Evolutionary conservation across 345 rosid species (phyloP), one percentile per base, ranked within the genome.

Genomic region (Sonneratia caseolaris): DNA sequence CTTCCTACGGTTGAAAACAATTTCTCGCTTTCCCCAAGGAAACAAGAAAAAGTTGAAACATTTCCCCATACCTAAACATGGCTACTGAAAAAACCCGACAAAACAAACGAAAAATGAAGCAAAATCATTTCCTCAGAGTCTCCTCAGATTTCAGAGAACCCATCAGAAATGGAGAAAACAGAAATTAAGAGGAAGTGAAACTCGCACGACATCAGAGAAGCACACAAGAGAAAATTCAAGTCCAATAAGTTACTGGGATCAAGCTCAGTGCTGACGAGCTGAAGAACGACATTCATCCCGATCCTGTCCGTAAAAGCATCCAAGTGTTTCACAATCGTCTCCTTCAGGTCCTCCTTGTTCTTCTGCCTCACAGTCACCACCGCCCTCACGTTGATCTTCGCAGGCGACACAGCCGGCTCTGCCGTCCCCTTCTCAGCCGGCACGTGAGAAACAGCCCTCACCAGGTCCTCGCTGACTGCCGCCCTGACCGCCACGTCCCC

Each of bases 281-380:
- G 87, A 84, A 95, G 82, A 19, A 86, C 90, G 35, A 95, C 91
- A 72, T 89, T 95, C 80, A 90, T 78, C 27, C 99, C 97, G 70
- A 95, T 81, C 77, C 76, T 85, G 55, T 95, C 99, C 35, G 91
- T 78, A 9, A 90, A 72, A 71, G 89, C 82, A 78, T 95, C 98
- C 62, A 88, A 78, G 32, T 86, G 96, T 72, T 86, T 92, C 16
- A 88, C 87, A 66, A 95, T n/a, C 61, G 89, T 85, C 70, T 88
- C 96, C 65, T 87, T 88, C 3, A 91, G 80, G 73, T 92, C 97
- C 73, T 89, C 97, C 73, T 91, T 95, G 82, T 79, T 79, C 82
- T 87, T 95, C 74, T 86, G 91, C 78, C 88, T 89, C 40, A 95
- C 94, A 3, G 96, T 88, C 22, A 85, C 80, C 32, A 86, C 86